Evolutionary conservation across 1,284 basidiomycete genomes (phyloP).

Genomic region (Ceratobasidium sp.): DNA sequence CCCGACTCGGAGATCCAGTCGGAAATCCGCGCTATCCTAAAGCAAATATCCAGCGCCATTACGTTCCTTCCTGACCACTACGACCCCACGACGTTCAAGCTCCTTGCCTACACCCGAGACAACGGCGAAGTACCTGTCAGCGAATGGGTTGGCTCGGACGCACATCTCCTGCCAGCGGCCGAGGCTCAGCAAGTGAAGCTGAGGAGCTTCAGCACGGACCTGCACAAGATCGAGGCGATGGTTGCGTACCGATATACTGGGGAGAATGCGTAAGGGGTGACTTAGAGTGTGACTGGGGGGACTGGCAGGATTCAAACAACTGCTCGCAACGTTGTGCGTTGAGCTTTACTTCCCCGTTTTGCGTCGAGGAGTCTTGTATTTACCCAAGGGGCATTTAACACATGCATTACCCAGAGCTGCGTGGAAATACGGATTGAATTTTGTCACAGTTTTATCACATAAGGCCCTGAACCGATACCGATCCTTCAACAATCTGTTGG

Average conservation of each 20-base stretch:
- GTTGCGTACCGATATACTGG: conserved; percentile 42
- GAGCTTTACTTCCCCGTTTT: too few species aligned
- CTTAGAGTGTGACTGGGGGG: too few species aligned
- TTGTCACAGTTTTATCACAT: too few species aligned
- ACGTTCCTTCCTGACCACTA: conserved; percentile 41
- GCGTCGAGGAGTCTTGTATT: too few species aligned
- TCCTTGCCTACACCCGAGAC: conserved; percentile 59
- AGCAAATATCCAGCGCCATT: conserved; percentile 80
- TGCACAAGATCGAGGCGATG: conserved; percentile 53
- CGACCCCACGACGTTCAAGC: conserved; percentile 51
- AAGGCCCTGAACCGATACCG: too few species aligned
- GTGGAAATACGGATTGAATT: too few species aligned
- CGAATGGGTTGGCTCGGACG: conserved; percentile 60
- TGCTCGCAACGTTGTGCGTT: too few species aligned
- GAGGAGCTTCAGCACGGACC: conserved; percentile 55
- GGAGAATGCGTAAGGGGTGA: conserved; percentile 10
- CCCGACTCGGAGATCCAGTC: conserved; percentile 93
- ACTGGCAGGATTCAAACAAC: too few species aligned
- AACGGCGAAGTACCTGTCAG: conserved; percentile 44
- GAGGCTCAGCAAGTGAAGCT: conserved; percentile 62
- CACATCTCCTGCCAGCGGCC: conserved; percentile 60
- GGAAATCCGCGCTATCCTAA: conserved; percentile 97
- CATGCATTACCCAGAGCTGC: too few species aligned
- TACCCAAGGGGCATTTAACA: too few species aligned
- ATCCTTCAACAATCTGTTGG: too few species aligned